Evolutionary conservation across 768 basidiomycete genomes (phyloP).

Genomic region (Termitomyces sp.): DNA sequence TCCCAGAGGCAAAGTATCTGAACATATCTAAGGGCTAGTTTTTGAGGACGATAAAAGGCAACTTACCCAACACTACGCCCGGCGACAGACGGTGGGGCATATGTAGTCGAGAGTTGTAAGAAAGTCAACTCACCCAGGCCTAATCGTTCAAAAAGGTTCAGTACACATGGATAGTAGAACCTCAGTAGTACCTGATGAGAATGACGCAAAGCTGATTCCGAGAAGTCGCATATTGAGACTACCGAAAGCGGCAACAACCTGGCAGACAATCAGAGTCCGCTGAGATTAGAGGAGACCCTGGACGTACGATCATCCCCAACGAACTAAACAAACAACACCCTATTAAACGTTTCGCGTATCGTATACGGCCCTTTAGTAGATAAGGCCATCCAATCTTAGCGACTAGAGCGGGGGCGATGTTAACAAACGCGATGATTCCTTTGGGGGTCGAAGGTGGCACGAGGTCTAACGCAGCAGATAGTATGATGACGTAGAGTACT

Average conservation of each 20-base stretch:
- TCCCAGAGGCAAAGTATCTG: conserved; percentile 93
- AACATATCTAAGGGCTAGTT: neutral
- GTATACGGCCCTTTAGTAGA: conserved; percentile 78
- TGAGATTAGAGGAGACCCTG: conserved; percentile 23
- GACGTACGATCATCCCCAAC: conserved; percentile 75
- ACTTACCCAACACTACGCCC: conserved; percentile 80
- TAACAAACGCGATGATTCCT: conserved; percentile 93
- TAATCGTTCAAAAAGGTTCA: conserved; percentile 20
- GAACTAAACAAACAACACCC: conserved; percentile 77
- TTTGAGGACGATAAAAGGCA: neutral
- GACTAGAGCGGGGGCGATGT: conserved; percentile 83
- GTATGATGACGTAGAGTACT: conserved; percentile 96
- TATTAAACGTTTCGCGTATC: conserved; percentile 69
- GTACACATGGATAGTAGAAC: neutral
- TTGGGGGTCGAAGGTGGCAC: conserved; percentile 91
- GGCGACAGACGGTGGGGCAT: conserved; percentile 60
- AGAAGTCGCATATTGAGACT: conserved; percentile 65
- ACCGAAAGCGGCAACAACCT: conserved; percentile 80
- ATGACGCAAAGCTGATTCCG: conserved; percentile 78
- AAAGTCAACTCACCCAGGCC: conserved; percentile 95
- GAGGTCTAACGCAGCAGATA: conserved; percentile 93
- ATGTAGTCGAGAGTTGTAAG: conserved; percentile 87
- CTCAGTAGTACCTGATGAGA: conserved; percentile 69
- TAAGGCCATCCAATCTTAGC: conserved; percentile 95
- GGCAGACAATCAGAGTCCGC: neutral